Evolutionary conservation across 2,329 filamentous ascomycete species (phyloP), one percentile per base, ranked within the genome.

Genomic region (Simplicillium sp.): DNA sequence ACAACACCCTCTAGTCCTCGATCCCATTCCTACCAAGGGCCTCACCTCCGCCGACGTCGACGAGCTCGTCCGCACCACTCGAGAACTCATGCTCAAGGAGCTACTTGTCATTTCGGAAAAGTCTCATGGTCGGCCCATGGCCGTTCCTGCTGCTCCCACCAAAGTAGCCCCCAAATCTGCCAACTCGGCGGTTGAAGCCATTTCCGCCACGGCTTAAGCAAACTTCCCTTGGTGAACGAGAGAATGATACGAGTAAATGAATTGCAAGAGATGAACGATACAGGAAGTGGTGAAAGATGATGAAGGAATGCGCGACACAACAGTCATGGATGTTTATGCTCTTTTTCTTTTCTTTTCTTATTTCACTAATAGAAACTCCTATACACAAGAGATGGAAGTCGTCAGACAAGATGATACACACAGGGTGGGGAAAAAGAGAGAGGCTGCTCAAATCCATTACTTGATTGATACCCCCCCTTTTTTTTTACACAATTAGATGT

Each of bases 31-130:
- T 37, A 96, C 88, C 11, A 72, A 76, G 48, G 78, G 77, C 40
- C 71, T 94, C 48, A 85, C 77, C 14, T 46, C 82, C 17, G 79
- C 80, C 39, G 87, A 95, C 58, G 86, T 95, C 40, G 84, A 92
- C 50, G 73, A 76, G 44, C 67, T 95, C 35, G 73, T 82, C 38
- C 69, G 71, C 41, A 73, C 72, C 40, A 86, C 82, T 3, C 75
- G 81, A 42, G 82, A 87, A 15, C 61, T 79, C 39, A 94, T 95
- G 87, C 71, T 89, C 47, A 71, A 73, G 48, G 82, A 82, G 54
- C 64, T 82, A 34, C 48, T 77, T 14, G 53, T 56, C 28, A 61
- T 82, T 16, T 75, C 77, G 9, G 67, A 66, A 37, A 68, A 70
- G 54, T 69, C 62, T 16, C 67, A 67, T 36, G 70, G 72, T 13